Evolutionary conservation across 257 asterid genomes (phyloP).

Genomic region (Nicotiana knightiana): DNA sequence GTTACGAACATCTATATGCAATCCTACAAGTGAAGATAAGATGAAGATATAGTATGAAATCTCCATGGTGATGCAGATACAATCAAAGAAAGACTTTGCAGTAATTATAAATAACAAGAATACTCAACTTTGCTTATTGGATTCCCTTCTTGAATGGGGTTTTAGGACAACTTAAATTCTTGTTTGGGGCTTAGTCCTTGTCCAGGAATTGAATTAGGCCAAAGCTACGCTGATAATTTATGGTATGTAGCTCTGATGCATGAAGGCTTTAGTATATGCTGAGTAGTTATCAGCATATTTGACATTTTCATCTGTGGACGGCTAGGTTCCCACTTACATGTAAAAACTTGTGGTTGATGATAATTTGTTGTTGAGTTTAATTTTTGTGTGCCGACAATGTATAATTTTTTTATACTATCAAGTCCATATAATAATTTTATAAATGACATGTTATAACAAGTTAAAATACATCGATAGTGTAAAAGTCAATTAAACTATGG

Average conservation of each 20-base stretch:
- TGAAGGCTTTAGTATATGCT: no score
- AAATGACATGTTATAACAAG: neutral
- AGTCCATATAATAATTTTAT: no score
- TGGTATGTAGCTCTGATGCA: no score
- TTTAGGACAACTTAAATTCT: neutral
- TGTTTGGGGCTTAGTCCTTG: neutral
- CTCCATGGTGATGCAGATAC: slow-evolving; percentile 13
- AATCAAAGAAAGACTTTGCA: neutral
- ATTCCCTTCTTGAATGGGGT: neutral
- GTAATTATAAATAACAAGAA: neutral
- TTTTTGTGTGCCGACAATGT: no score
- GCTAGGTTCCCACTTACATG: neutral
- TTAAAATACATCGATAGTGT: no score
- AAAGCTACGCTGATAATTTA: neutral
- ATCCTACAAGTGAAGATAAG: neutral
- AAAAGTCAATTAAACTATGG: no score
- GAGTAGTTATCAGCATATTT: neutral
- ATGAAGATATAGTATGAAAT: slow-evolving; percentile 7
- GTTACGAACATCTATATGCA: no score
- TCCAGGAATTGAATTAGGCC: neutral
- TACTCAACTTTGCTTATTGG: neutral
- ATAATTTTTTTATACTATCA: no score
- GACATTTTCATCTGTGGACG: neutral
- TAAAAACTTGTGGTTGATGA: no score
- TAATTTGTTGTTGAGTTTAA: neutral